Percentiles rank a stretch among this genome's conserved stretches.
These are phyloP conservation scores for Nicotiana otophora DNA, from an alignment of 257 asterid genomes.

Conservation along the genomic window DNA sequence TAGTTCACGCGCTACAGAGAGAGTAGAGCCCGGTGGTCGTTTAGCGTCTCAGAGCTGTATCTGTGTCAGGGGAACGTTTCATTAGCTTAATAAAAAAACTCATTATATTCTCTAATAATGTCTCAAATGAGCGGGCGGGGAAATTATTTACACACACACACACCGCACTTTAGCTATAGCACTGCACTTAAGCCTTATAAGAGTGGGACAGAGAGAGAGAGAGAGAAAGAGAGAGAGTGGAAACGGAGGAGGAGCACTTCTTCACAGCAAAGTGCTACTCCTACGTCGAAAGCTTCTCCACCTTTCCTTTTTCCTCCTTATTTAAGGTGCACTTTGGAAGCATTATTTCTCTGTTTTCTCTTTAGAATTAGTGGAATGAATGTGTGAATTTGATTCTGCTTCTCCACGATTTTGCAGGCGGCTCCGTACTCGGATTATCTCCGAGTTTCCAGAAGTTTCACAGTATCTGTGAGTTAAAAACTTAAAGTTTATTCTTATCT, in stretches of 20 bases:
- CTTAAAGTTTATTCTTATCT: not conserved
- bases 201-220: not conserved
- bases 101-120: not conserved
- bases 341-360: not conserved
- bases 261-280: slow-evolving; percentile 33
- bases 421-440: not conserved
- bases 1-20: too few species aligned
- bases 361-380: not conserved
- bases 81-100: not conserved
- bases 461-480: not conserved
- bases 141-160: not conserved
- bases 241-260: not conserved
- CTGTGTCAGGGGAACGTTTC: not conserved
- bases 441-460: not conserved
- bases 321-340: not conserved
- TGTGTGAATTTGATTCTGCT: not conserved
- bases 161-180: not conserved
- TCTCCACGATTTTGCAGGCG: not conserved
- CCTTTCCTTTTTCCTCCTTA: slow-evolving; percentile 1
- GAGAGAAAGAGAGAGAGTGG: not conserved
- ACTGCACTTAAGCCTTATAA: not conserved
- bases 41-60: not conserved
- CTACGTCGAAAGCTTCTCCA: slow-evolving; percentile 31
- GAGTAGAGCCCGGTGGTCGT: too few species aligned
- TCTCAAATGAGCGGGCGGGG: not conserved